A percentile compares a stretch with the other conserved stretches of the same genome.
These are phyloP conservation scores for Mercurialis annua DNA, from an alignment of 345 rosid genomes.

Conservation along the genomic window DNA sequence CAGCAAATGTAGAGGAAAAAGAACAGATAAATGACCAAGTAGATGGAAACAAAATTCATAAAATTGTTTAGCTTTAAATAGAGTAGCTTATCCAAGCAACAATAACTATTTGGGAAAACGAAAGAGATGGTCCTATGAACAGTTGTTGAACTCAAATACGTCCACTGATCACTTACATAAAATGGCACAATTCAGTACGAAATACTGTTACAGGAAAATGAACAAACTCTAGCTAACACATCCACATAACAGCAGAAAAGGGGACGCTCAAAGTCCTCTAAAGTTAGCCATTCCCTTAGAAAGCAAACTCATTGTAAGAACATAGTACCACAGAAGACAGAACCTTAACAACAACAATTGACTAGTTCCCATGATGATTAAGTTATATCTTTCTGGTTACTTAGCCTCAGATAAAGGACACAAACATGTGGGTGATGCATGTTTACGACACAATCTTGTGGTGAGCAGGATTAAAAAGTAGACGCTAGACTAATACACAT, in stretches of 20 bases:
- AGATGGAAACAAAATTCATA: neutral
- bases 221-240: neutral
- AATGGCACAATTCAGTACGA: neutral
- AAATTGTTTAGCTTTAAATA: neutral
- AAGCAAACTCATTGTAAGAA: neutral
- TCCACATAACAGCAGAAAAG: neutral
- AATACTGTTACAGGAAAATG: neutral
- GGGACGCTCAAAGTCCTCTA: neutral
- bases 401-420: neutral
- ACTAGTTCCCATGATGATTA: neutral
- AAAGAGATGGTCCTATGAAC: neutral
- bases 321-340: neutral
- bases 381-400: neutral
- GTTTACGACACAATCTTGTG: neutral
- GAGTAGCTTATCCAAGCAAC: too few relatives aligned
- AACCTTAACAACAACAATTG: neutral
- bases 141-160: neutral
- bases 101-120: too few relatives aligned
- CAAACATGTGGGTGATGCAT: neutral
- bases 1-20: slow-evolving; percentile 13
- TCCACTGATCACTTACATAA: neutral
- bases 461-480: too few relatives aligned
- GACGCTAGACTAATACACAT: neutral
- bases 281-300: neutral
- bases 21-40: neutral